phyloP scores from a whole-genome alignment of 2,329 filamentous ascomycete genomes.

The Periconia macrospinosa region DNA sequence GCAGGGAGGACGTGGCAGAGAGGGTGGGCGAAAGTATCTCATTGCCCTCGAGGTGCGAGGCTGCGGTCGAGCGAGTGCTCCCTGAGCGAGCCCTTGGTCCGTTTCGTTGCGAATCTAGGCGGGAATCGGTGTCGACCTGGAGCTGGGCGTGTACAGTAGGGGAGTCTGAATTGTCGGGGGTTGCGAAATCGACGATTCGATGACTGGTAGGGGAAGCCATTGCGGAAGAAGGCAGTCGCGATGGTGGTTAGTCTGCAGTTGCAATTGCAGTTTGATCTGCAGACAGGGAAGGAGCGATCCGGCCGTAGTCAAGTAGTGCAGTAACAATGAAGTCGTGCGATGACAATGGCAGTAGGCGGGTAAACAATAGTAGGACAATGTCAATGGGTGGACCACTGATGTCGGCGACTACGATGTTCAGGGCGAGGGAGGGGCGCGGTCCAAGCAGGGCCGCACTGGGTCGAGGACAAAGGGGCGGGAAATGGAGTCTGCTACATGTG shows the following conservation, averaged over 20 bases:
- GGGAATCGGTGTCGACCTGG: constrained; percentile 34
- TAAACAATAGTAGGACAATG: too few relatives aligned
- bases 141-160: constrained; percentile 10
- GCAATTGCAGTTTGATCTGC: too few relatives aligned
- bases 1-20: constrained; percentile 39
- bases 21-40: constrained; percentile 32
- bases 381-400: too few relatives aligned
- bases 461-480: not conserved
- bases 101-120: constrained; percentile 12
- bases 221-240: not conserved
- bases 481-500: not conserved
- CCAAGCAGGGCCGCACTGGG: not conserved
- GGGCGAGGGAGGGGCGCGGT: not conserved
- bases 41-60: constrained; percentile 23
- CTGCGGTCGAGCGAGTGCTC: constrained; percentile 29
- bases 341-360: too few relatives aligned
- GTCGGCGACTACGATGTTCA: too few relatives aligned
- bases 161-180: constrained; percentile 17
- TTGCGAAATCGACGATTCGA: constrained; percentile 37
- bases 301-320: too few relatives aligned
- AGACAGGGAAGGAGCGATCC: not conserved
- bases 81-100: constrained; percentile 26
- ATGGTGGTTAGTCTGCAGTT: not conserved
- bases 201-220: constrained; percentile 26
- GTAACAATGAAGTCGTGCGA: too few relatives aligned